Percentiles rank a stretch among this genome's conserved stretches.
Conservation (phyloP, 139 green algal species). For the Picochlorum costavermella region DNA sequence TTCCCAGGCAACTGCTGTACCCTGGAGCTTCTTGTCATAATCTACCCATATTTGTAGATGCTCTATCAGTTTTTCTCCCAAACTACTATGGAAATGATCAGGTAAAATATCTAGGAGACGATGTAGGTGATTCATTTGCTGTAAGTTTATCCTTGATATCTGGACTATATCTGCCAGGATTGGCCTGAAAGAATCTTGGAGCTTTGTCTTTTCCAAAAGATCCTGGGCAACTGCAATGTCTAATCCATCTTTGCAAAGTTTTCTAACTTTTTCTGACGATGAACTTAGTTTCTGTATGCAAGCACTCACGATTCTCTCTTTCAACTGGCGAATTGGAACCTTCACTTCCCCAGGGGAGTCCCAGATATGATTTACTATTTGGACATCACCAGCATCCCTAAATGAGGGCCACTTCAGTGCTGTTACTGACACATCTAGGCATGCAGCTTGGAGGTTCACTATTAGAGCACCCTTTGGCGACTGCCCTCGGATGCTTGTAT, state of each 20-base stretch:
- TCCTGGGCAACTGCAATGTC: slow-evolving; percentile 16
- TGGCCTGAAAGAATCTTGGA: slow-evolving; percentile 52
- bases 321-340: slow-evolving; percentile 10
- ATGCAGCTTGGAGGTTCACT: slow-evolving; percentile 51
- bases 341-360: not conserved
- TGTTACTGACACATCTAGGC: slow-evolving; percentile 70
- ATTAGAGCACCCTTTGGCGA: slow-evolving; percentile 32
- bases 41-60: slow-evolving; percentile 86
- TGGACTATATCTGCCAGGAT: slow-evolving; percentile 79
- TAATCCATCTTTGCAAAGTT: slow-evolving; percentile 22
- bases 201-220: slow-evolving; percentile 54
- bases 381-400: slow-evolving; percentile 1
- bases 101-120: slow-evolving; percentile 21
- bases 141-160: slow-evolving; percentile 63
- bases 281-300: slow-evolving; percentile 4
- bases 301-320: not conserved
- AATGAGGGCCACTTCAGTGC: slow-evolving; percentile 62
- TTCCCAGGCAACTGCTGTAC: slow-evolving; percentile 28
- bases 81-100: slow-evolving; percentile 81
- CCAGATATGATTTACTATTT: slow-evolving; percentile 8
- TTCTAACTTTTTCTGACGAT: not conserved
- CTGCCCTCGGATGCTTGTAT: slow-evolving; percentile 7
- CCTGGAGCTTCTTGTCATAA: slow-evolving; percentile 9
- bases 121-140: slow-evolving; percentile 55
- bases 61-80: slow-evolving; percentile 91